Percentiles rank a stretch among this genome's conserved stretches.
These are phyloP conservation scores for Rhizopogon salebrosus DNA, from an alignment of 768 basidiomycete genomes.

Conservation along the genomic window DNA sequence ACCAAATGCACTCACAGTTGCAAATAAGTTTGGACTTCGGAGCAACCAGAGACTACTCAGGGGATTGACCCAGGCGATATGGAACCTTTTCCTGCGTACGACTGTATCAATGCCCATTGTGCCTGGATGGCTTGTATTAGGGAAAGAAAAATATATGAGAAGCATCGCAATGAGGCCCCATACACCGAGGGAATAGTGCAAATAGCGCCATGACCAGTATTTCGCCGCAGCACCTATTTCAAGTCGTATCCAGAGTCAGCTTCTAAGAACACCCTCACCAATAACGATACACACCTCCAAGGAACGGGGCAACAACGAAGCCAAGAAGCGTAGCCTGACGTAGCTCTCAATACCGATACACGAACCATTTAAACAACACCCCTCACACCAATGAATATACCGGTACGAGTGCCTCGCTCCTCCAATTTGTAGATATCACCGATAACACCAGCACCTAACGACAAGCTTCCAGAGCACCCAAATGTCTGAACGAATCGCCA, in stretches of 20 bases:
- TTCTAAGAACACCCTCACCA: not conserved
- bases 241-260: not conserved
- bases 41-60: conserved; percentile 23
- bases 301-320: conserved; percentile 49
- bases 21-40: conserved; percentile 24
- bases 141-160: conserved; percentile 20
- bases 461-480: conserved; percentile 48
- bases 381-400: conserved; percentile 45
- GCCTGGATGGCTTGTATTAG: conserved; percentile 32
- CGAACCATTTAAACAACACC: not conserved
- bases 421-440: conserved; percentile 57
- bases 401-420: conserved; percentile 45
- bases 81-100: conserved; percentile 1
- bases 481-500: conserved; percentile 58
- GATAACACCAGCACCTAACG: conserved; percentile 49
- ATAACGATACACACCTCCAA: conserved; percentile 36
- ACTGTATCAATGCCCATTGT: conserved; percentile 22
- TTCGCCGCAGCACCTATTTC: conserved; percentile 38
- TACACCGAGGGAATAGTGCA: conserved; percentile 40
- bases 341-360: not conserved
- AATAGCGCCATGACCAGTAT: conserved; percentile 54
- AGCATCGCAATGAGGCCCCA: conserved; percentile 30
- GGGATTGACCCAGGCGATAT: conserved; percentile 25
- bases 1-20: conserved; percentile 15
- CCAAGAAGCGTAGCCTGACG: conserved; percentile 39